Evolutionary conservation across 129 eudicot species (phyloP), one percentile per base, ranked within the genome.

Genomic region (Apium graveolens): DNA sequence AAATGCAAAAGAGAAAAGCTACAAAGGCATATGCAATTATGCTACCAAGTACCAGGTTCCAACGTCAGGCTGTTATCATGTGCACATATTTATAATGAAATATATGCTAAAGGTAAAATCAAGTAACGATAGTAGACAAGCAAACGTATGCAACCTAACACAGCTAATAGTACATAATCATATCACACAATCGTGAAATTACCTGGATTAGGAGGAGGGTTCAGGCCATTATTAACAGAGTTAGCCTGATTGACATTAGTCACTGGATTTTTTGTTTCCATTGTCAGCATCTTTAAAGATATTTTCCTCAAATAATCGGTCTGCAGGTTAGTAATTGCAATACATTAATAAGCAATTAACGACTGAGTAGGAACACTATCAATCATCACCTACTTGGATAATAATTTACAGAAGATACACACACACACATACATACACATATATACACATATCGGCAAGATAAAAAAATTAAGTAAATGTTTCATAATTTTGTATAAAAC

Each of bases 251-350:
- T 43, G 70, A 82, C 37, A 63, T 86, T 90, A 24, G 89, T 81
- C 87, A 84, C 70, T 57, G 90, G 78, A 78, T 84, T 87, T 77
- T 84, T 87, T 66, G 97, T 82, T 72, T 88, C 97, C 94, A 93
- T 85, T 11, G 97, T 82, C 79, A 88, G 76, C 93, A 91, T 85
- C 88, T 93, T 93, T 82, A 91, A 70, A 72, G 97, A 91, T 82
- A 93, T 93, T 81, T 88, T 89, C 65, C 97, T 84, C 79, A 91
- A 65, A 84, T 93, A 93, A 82, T 91, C 97, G 35, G 92, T 77
- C 98, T 95, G 90, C 88, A 90, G 75, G 66, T 82, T 44, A 78
- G 69, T 21, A 74, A 71, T 12, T 68, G 31, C 35, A 26, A 44
- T 16, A 27, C 7, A 42, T 45, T 46, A 31, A 16, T 42, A 7